These are phyloP conservation scores for Ceratobasidium sp. DNA, from an alignment of 1,284 basidiomycete species.

Conservation along the genomic window DNA sequence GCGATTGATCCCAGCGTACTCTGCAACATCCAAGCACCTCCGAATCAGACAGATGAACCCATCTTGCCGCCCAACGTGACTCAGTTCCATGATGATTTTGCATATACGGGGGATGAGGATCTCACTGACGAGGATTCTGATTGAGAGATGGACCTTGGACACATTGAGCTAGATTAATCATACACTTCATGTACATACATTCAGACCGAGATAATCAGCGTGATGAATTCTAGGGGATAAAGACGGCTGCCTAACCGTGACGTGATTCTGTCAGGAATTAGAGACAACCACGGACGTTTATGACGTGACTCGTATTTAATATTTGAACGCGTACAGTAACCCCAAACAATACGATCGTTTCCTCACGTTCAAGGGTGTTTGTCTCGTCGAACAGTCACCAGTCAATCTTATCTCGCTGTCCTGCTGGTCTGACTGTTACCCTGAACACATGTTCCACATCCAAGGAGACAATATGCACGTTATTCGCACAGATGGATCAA, in stretches of 20 bases:
- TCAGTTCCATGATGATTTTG: neutral
- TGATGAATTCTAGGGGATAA: too few relatives aligned
- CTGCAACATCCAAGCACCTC: neutral
- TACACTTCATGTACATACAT: neutral
- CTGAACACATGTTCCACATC: neutral
- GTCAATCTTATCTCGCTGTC: conserved; percentile 23
- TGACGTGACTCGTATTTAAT: too few relatives aligned
- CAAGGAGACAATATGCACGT: neutral
- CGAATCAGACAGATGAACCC: neutral
- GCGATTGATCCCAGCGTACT: neutral
- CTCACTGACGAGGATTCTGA: neutral
- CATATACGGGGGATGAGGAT: conserved; percentile 12
- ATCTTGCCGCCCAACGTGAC: neutral
- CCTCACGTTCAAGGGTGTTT: conserved; percentile 4
- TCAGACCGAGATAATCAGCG: too few relatives aligned
- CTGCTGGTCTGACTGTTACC: conserved; percentile 21
- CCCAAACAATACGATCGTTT: neutral
- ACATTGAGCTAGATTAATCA: neutral
- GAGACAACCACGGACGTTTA: too few relatives aligned
- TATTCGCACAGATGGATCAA: too few relatives aligned
- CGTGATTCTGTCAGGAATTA: too few relatives aligned
- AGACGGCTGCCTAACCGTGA: too few relatives aligned
- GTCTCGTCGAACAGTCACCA: conserved; percentile 6
- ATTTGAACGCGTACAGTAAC: too few relatives aligned
- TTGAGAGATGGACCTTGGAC: neutral